Evolutionary conservation across 768 basidiomycete genomes (phyloP), one percentile per base, ranked within the genome.

Genomic region (Harrya chromipes): DNA sequence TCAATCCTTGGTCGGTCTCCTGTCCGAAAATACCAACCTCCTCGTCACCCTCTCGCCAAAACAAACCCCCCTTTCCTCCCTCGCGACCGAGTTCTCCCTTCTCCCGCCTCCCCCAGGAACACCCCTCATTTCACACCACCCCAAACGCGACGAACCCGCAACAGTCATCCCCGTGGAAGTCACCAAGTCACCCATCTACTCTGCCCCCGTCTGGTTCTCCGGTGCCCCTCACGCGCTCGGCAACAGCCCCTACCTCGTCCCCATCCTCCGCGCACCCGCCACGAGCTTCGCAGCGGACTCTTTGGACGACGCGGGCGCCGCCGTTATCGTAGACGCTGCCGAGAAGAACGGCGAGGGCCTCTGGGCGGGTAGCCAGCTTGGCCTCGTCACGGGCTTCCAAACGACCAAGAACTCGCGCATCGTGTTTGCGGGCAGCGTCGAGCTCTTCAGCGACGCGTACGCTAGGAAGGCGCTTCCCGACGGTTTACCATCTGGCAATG

Each of bases 21-120:
- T 91, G 26, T 73, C 81, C 23, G 77, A 78, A 52, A 76, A 81
- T 53, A 84, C 88, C 47, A 97, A 97, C 73, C 73, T 98, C 48
- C 80, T 99, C 56, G 71, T 97, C 57, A 82, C 86, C 3, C 79
- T 95, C 51, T 87, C 90, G 2, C 73, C 86, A 58, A 85, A 80
- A 71, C 80, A 87, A 70, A 84, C 84, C 3, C 74, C 88, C 36
- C 72, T 94, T 10, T 76, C 82, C 12, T 81, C 87, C 12, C 80
- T 95, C 47, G 90, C 93, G 0, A 68, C 90, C 42, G 97, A 99
- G 73, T 98, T 98, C 75, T 89, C 88, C 33, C 77, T 98, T 48
- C 81, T 92, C 45, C 85, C 91, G 21, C 88, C 90, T 16, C 90
- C 92, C 6, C 87, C 92, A 2, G 85, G 85, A 2, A 86, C 85